phyloP scores from a whole-genome alignment of 164 flowering plant species.

The Macadamia tetraphylla region DNA sequence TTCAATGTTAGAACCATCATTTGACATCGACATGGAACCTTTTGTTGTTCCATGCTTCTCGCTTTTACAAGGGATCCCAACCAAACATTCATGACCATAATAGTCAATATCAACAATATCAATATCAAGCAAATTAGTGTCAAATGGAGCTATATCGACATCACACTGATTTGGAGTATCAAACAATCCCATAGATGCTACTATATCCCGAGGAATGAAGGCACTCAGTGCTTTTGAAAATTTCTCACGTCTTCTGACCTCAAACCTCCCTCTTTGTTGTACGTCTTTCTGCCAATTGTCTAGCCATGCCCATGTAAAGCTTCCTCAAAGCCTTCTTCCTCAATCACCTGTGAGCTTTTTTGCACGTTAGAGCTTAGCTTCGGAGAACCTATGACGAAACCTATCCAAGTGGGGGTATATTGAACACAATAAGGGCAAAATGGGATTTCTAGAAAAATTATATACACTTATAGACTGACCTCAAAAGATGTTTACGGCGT shows the following conservation, averaged over 20 bases:
- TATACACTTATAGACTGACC: too few relatives aligned
- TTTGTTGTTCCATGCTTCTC: conserved; percentile 54
- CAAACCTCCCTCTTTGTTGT: conserved; percentile 80
- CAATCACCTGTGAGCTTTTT: too few relatives aligned
- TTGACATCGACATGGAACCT: conserved; percentile 52
- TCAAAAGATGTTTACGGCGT: too few relatives aligned
- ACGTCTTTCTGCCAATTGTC: conserved; percentile 94
- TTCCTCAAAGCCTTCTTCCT: conserved; percentile 92
- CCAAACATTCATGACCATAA: conserved; percentile 79
- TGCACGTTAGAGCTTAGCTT: too few relatives aligned
- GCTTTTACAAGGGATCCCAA: conserved; percentile 37
- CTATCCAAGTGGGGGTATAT: too few relatives aligned
- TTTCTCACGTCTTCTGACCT: conserved; percentile 82
- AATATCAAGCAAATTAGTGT: conserved; percentile 68
- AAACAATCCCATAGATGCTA: conserved; percentile 81
- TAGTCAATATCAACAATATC: conserved; percentile 76
- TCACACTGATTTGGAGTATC: conserved; percentile 92
- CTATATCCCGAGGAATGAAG: conserved; percentile 75
- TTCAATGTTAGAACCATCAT: conserved; percentile 50
- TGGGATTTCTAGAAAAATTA: too few relatives aligned
- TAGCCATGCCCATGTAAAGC: conserved; percentile 99
- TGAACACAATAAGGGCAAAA: too few relatives aligned
- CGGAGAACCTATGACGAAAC: too few relatives aligned
- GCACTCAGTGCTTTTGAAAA: conserved; percentile 57
- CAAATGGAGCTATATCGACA: conserved; percentile 86